These are phyloP conservation scores for Talaromyces thailandensis DNA, from an alignment of 495 filamentous ascomycete genomes.

Conservation along the genomic window DNA sequence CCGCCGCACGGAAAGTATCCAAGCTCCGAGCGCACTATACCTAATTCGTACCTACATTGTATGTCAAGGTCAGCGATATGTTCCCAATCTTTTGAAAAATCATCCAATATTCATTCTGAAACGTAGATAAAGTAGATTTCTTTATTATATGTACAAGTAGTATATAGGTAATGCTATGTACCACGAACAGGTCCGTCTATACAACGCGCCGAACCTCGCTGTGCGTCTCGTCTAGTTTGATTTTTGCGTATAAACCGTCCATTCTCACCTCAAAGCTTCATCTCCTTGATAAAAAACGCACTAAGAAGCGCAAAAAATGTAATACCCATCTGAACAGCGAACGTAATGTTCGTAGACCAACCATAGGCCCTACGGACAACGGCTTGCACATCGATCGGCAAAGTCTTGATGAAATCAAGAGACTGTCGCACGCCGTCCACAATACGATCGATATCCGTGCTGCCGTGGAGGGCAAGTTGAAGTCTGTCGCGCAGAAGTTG, in stretches of 20 bases:
- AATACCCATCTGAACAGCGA: slow-evolving; percentile 33
- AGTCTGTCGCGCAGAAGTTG: slow-evolving; percentile 55
- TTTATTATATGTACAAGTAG: neutral
- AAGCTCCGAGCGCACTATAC: neutral
- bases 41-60: neutral
- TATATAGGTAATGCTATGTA: neutral
- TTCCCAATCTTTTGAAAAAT: neutral
- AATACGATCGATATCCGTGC: slow-evolving; percentile 57
- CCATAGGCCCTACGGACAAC: slow-evolving; percentile 66
- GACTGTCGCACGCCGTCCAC: slow-evolving; percentile 65
- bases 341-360: slow-evolving; percentile 39
- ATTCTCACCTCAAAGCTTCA: slow-evolving; percentile 16
- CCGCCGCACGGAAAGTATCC: neutral
- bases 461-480: slow-evolving; percentile 39
- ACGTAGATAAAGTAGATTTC: neutral
- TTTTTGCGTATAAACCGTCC: neutral
- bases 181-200: neutral
- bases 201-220: neutral
- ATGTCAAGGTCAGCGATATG: neutral
- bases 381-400: slow-evolving; percentile 51
- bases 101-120: too few species aligned
- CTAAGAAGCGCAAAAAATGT: slow-evolving; percentile 38
- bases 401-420: slow-evolving; percentile 57
- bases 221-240: neutral
- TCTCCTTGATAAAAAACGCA: slow-evolving; percentile 36